phyloP scores from a whole-genome alignment of 208 protist species.

The Leishmania gerbilli region DNA sequence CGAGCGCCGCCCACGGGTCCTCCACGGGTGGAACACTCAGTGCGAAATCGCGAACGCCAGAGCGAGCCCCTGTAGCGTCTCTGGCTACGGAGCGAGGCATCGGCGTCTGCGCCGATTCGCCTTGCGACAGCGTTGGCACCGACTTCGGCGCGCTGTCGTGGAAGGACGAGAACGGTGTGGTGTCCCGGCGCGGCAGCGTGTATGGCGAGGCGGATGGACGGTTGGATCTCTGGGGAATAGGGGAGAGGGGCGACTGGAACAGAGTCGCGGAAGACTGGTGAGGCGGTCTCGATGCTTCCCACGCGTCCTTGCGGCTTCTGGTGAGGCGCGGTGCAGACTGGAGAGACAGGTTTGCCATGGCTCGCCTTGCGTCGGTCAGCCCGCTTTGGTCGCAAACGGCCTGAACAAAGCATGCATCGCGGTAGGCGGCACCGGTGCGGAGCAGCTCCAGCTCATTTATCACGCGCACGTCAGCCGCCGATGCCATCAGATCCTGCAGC shows the following conservation, averaged over 20 bases:
- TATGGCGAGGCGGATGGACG: constrained; percentile 25
- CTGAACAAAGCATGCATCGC: constrained; percentile 30
- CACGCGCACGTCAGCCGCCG: constrained; percentile 59
- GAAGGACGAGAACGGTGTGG: neutral
- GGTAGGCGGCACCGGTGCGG: constrained; percentile 46
- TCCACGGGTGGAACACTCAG: constrained; percentile 20
- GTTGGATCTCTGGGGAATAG: constrained; percentile 14
- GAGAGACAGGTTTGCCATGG: constrained; percentile 35
- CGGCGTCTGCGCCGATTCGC: constrained; percentile 21
- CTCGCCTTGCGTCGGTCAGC: constrained; percentile 12
- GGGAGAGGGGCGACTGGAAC: constrained; percentile 19
- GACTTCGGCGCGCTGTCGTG: neutral
- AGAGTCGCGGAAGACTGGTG: neutral
- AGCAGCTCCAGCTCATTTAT: constrained; percentile 75
- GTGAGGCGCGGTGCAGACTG: constrained; percentile 29
- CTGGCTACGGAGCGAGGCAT: constrained; percentile 1
- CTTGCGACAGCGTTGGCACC: constrained; percentile 12
- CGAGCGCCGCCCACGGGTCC: constrained; percentile 62
- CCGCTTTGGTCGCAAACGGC: constrained; percentile 26
- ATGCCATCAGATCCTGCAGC: constrained; percentile 45
- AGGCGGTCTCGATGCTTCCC: neutral
- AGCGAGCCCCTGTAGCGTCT: neutral
- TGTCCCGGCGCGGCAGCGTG: constrained; percentile 6
- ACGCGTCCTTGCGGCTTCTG: neutral
- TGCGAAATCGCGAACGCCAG: neutral